A percentile compares a stretch with the other conserved stretches of the same genome.
These are phyloP conservation scores for Saccharomyces kudriavzevii DNA, from an alignment of 805 yeast genomes.

Conservation along the genomic window DNA sequence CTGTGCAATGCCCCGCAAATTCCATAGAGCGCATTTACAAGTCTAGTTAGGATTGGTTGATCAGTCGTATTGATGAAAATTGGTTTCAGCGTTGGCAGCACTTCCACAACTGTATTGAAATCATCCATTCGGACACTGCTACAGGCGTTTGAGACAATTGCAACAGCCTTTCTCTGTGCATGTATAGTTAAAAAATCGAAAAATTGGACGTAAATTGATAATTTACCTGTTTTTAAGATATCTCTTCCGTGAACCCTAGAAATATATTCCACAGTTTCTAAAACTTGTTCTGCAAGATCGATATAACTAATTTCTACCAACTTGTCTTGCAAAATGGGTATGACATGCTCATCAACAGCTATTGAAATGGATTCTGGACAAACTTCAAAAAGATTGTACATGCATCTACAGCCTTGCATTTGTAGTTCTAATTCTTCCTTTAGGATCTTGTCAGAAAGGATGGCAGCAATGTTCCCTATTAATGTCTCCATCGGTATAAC, in stretches of 20 bases:
- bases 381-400: slow-evolving; percentile 73
- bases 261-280: slow-evolving; percentile 64
- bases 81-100: slow-evolving; percentile 40
- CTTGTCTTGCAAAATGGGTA: slow-evolving; percentile 57
- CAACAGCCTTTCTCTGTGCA: slow-evolving; percentile 75
- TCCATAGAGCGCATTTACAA: slow-evolving; percentile 21
- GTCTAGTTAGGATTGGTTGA: slow-evolving; percentile 15
- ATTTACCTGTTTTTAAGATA: slow-evolving; percentile 51
- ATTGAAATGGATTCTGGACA: slow-evolving; percentile 54
- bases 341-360: slow-evolving; percentile 57
- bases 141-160: slow-evolving; percentile 65
- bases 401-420: slow-evolving; percentile 72
- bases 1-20: slow-evolving; percentile 19
- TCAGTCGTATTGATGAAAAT: slow-evolving; percentile 51
- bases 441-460: slow-evolving; percentile 50
- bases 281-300: slow-evolving; percentile 86
- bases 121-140: slow-evolving; percentile 37
- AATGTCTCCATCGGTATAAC: slow-evolving; percentile 52
- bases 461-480: slow-evolving; percentile 44
- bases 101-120: slow-evolving; percentile 43
- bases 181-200: slow-evolving; percentile 84
- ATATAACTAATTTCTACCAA: slow-evolving; percentile 71
- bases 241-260: slow-evolving; percentile 46
- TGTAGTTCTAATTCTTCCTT: slow-evolving; percentile 71
- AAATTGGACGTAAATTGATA: slow-evolving; percentile 52